Conservation (phyloP, 441 rosid genomes). For the Erodium texanum region DNA sequence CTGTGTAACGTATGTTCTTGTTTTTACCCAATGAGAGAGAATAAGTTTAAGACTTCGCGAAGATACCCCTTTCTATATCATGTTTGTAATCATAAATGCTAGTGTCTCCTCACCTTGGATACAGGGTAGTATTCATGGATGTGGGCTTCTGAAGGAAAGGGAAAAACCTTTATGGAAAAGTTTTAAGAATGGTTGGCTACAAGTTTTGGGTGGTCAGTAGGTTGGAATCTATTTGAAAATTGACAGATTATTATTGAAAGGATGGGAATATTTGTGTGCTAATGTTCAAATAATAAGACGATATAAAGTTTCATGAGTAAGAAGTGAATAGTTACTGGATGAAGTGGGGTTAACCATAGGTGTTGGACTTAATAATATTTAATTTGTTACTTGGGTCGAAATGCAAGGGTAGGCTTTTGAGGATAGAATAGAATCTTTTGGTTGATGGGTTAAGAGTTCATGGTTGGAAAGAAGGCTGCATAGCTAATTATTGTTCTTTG, state of each 20-base stretch:
- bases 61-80: too few relatives aligned
- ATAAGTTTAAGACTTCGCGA: not conserved
- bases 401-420: not conserved
- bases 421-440: not conserved
- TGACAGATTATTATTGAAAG: not conserved
- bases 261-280: not conserved
- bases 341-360: not conserved
- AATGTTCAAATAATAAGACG: not conserved
- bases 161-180: too few relatives aligned
- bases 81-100: too few relatives aligned
- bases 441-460: not conserved
- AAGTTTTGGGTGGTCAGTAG: not conserved
- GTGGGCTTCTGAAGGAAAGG: too few relatives aligned
- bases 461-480: not conserved
- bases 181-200: not conserved
- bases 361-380: not conserved
- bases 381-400: not conserved
- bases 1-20: not conserved
- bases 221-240: not conserved
- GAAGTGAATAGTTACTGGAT: not conserved
- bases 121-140: too few relatives aligned
- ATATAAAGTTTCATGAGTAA: not conserved
- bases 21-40: not conserved
- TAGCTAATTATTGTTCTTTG: not conserved
- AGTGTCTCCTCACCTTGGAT: too few relatives aligned